Evolutionary conservation across 2,329 filamentous ascomycete species (phyloP).

Genomic region (Aschersonia sp.): DNA sequence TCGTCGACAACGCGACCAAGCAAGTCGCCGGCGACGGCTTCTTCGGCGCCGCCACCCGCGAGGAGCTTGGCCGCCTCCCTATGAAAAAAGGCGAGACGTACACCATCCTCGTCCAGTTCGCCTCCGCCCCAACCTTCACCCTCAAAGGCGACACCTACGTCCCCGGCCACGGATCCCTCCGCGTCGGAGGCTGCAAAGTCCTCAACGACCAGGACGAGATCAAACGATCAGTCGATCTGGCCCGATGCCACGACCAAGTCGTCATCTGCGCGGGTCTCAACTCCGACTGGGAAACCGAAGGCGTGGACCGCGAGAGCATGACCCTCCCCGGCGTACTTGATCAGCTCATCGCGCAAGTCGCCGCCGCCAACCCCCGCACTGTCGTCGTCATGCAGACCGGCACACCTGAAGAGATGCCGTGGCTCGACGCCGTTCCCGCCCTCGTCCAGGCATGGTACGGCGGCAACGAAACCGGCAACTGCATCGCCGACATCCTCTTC

Average conservation of each 20-base stretch:
- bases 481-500: constrained; percentile 64
- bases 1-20: constrained; percentile 52
- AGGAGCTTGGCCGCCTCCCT: constrained; percentile 43
- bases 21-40: constrained; percentile 49
- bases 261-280: constrained; percentile 68
- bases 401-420: constrained; percentile 61
- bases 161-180: constrained; percentile 44
- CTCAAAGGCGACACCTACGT: constrained; percentile 33
- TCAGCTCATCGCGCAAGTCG: constrained; percentile 51
- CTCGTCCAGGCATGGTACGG: constrained; percentile 74
- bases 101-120: constrained; percentile 43
- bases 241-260: constrained; percentile 59
- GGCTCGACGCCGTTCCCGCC: constrained; percentile 40
- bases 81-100: constrained; percentile 47
- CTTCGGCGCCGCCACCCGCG: constrained; percentile 48
- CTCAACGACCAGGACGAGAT: constrained; percentile 46
- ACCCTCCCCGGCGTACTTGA: constrained; percentile 63
- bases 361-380: constrained; percentile 52
- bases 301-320: constrained; percentile 64
- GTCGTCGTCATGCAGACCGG: constrained; percentile 67
- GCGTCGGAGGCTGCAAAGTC: constrained; percentile 45
- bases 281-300: constrained; percentile 70
- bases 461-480: constrained; percentile 75
- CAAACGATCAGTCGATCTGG: constrained; percentile 50
- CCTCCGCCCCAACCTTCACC: constrained; percentile 42